phyloP scores from a whole-genome alignment of 2,329 filamentous ascomycete genomes.

The Cordyceps cicadae region DNA sequence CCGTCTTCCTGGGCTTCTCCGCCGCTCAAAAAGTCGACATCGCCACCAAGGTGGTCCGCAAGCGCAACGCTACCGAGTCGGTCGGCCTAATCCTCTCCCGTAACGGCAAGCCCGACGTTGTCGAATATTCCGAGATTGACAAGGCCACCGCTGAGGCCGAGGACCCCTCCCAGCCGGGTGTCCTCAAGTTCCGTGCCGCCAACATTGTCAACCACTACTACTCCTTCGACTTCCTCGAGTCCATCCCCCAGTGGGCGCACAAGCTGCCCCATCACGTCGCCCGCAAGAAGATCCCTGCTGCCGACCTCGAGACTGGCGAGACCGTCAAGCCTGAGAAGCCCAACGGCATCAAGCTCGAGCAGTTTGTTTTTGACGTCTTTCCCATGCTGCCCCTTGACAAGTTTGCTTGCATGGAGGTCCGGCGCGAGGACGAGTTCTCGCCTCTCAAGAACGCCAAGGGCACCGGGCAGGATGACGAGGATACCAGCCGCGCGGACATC shows the following conservation, averaged over 20 bases:
- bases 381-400: constrained; percentile 75
- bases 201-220: constrained; percentile 99
- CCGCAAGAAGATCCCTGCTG: constrained; percentile 92
- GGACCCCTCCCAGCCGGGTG: constrained; percentile 68
- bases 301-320: constrained; percentile 68
- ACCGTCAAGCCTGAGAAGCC: constrained; percentile 85
- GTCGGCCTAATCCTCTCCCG: constrained; percentile 91
- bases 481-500: constrained; percentile 86
- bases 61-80: constrained; percentile 91
- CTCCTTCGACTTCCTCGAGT: constrained; percentile 84
- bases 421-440: constrained; percentile 95
- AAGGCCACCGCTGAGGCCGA: constrained; percentile 77
- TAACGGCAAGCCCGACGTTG: constrained; percentile 93
- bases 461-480: constrained; percentile 84
- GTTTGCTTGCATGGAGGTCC: constrained; percentile 94
- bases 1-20: constrained; percentile 88
- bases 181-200: constrained; percentile 92
- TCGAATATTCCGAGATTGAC: constrained; percentile 98
- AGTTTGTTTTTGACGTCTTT: constrained; percentile 99
- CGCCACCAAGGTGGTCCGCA: constrained; percentile 97
- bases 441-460: constrained; percentile 86
- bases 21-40: constrained; percentile 86
- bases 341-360: constrained; percentile 98
- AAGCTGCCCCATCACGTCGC: constrained; percentile 92
- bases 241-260: constrained; percentile 77